Evolutionary conservation across 441 rosid genomes (phyloP).

Genomic region (Bruguiera hainesii): DNA sequence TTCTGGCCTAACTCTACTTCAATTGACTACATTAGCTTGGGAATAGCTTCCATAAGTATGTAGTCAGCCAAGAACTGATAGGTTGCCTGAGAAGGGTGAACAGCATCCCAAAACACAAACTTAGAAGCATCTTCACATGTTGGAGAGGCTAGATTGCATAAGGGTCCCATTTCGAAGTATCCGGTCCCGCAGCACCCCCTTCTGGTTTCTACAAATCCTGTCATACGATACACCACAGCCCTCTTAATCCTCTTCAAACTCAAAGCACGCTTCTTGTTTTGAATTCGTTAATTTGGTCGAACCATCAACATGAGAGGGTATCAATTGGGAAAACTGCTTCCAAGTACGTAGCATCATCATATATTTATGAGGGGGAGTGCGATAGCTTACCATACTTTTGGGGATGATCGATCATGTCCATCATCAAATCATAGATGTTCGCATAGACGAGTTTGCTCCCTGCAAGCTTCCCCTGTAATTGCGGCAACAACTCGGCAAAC

Average conservation of each 20-base stretch:
- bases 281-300: neutral
- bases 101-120: constrained; percentile 44
- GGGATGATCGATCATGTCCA: constrained; percentile 43
- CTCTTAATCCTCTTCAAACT: neutral
- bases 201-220: constrained; percentile 31
- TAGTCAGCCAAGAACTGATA: constrained; percentile 24
- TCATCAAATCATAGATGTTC: constrained; percentile 34
- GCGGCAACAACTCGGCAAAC: constrained; percentile 25
- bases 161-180: neutral
- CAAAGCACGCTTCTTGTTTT: neutral
- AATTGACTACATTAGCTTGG: neutral
- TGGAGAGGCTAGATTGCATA: neutral
- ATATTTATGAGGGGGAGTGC: neutral
- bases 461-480: constrained; percentile 20
- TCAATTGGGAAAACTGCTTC: too few species aligned
- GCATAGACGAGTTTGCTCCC: constrained; percentile 30
- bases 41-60: neutral
- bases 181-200: constrained; percentile 4
- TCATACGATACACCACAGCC: neutral
- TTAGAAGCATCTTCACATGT: neutral
- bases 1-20: neutral
- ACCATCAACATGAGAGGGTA: neutral
- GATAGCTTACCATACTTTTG: constrained; percentile 38
- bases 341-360: too few species aligned
- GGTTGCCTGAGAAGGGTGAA: constrained; percentile 44